Evolutionary conservation across 768 basidiomycete genomes (phyloP), one percentile per base, ranked within the genome.

Genomic region (Leccinum pellstonianum): DNA sequence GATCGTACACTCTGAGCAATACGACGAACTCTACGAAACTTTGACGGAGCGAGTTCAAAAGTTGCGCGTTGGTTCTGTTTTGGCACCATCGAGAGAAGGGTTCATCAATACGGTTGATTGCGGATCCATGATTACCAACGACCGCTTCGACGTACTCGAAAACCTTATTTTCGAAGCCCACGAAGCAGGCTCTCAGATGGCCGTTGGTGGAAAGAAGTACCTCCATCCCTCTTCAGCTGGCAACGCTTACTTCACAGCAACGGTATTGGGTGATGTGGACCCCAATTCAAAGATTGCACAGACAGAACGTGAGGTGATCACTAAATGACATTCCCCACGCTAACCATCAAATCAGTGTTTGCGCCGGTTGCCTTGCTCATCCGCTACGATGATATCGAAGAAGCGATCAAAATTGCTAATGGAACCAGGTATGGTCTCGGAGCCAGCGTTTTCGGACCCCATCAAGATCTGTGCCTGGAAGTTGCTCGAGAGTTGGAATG

Each of bases 401-500:
- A 97, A 67, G 95, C 93, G 0, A 82, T 98, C 59, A 82, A 83
- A 53, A 88, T 96, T 62, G 92, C 96, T 0, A 99, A 98, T 70
- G 82, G 83, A 19, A 95, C 94, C 1, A 80, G 82, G 21, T 98
- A 91, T 71, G 95, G 91, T 12, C 86, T 99, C 29, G 96, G 95
- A 19, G 94, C 95, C 2, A 92, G 91, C 56, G 93, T 99, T 19
- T 99, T 95, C 70, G 97, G 97, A 9, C 88, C 88, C 10, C 85
- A 91, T 69, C 88, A 90, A 71, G 81, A 83, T 43, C 77, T 89
- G 47, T 94, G 93, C 68, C 65, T 92, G 55, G 78, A 87, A 52
- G 88, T 98, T 21, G 95, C 95, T 29, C 86, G 86, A 64, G 77
- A 79, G 52, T 77, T 99, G 54, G 86, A 96, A 55, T 95, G 93